Percentiles rank a stretch among this genome's conserved stretches.
phyloP scores from a whole-genome alignment of 768 basidiomycete species.

The Suillus hirtellus region DNA sequence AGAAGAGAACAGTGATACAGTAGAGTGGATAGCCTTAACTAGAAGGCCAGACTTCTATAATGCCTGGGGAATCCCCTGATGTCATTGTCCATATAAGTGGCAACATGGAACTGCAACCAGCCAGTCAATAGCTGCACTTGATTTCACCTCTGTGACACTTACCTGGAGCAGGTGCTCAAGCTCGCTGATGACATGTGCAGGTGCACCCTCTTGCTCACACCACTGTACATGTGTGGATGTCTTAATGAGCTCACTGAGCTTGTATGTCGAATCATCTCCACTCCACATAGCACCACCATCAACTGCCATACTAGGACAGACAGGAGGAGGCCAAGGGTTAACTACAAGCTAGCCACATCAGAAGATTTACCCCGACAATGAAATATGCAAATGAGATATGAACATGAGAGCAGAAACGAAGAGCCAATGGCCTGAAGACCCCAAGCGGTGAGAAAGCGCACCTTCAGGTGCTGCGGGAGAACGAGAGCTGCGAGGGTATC shows the following conservation, averaged over 20 bases:
- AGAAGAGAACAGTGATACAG: too few relatives aligned
- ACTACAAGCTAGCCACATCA: too few relatives aligned
- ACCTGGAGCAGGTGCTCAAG: constrained; percentile 96
- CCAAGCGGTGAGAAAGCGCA: too few relatives aligned
- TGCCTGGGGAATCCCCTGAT: constrained; percentile 98
- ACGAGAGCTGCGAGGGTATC: too few relatives aligned
- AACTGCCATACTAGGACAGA: constrained; percentile 95
- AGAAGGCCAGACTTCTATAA: constrained; percentile 96
- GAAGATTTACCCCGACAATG: too few relatives aligned
- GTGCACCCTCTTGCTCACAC: constrained; percentile 95
- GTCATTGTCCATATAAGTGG: constrained; percentile 99
- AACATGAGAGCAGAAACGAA: too few relatives aligned
- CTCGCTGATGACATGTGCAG: constrained; percentile 92
- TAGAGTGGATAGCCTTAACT: constrained; percentile 83
- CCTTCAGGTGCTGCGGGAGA: too few relatives aligned
- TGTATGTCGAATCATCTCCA: constrained; percentile 98
- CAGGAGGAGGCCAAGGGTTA: constrained; percentile 69
- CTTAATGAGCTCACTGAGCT: constrained; percentile 95
- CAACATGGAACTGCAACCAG: constrained; percentile 83
- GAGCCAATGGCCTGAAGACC: too few relatives aligned
- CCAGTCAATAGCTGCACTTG: background rate
- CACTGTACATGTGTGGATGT: constrained; percentile 89
- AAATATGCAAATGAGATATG: too few relatives aligned
- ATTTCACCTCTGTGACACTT: constrained; percentile 19
- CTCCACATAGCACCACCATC: constrained; percentile 96